Base-by-base conservation (phyloP, 768 basidiomycete species). In the Lentinus tigrinus region DNA sequence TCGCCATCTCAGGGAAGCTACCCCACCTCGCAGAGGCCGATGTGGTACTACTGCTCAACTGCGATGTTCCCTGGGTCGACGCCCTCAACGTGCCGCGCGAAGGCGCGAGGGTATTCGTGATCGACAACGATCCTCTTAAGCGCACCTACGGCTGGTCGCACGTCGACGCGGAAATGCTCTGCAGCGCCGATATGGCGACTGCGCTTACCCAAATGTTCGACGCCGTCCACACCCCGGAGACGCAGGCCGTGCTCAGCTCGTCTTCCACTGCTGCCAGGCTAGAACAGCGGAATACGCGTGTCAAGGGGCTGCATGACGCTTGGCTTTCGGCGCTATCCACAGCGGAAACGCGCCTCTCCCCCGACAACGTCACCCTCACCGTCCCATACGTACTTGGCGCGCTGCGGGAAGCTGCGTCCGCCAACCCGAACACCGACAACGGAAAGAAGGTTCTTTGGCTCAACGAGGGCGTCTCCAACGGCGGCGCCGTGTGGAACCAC, bases 401-500 rank as follows among this genome's bases (percentile, higher is more conserved):
- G 2, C 74, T 89, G 3, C 77, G 85, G 4, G 63, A 70, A 23
- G 65, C 69, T 7, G 76, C 84, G 19, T 66, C 61, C n/a, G 63
- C 68, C 2, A 61, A 73, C 31, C 31, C 31, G n/a, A 77, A 81
- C 2, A 73, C 71, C 1, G 75, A 73, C 27, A 62, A 61, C n/a
- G 76, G 78, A 1, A 53, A 52, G 46, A 67, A 73, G 16, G 73
- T 72, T 0, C 72, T 89, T 7, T 68, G 85, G 47, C 69, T 88
- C 7, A 89, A 87, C 63, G 88, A 91, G 67, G 76, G 79, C 2
- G 83, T 87, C 64, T 83, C 81, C 62, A 86, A 81, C 63, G 84
- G 76, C 60, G 72, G 77, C 1, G 34, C 69, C 2, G 77, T 82
- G 0, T 89, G 85, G 85, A 68, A 75, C 34, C 87, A 89, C 65